Evolutionary conservation across 2,329 filamentous ascomycete genomes (phyloP).

Genomic region (Capronia coronata): DNA sequence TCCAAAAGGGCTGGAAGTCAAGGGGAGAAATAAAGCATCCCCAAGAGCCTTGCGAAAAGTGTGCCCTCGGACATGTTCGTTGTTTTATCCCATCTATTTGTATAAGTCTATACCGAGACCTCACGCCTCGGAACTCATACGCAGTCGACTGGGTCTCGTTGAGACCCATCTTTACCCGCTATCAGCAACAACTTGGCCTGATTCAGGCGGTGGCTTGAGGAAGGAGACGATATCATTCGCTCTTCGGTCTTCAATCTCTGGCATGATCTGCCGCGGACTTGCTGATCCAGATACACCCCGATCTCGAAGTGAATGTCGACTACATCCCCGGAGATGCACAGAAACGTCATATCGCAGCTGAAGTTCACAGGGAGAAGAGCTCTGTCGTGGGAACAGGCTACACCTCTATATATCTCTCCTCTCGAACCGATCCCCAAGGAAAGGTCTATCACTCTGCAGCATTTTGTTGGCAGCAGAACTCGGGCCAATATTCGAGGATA

Average conservation of each 20-base stretch:
- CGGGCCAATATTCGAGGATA: no score
- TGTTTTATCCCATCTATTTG: conserved; percentile 11
- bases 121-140: conserved; percentile 16
- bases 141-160: conserved; percentile 2
- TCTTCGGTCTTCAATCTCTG: conserved; percentile 8
- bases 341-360: conserved; percentile 18
- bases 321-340: conserved; percentile 24
- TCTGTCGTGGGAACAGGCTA: background rate
- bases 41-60: conserved; percentile 8
- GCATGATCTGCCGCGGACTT: conserved; percentile 24
- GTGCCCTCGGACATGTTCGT: background rate
- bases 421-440: background rate
- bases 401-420: conserved; percentile 8
- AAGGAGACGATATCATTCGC: conserved; percentile 11
- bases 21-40: no score
- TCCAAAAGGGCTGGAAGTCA: no score
- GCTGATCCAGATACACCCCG: conserved; percentile 5
- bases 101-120: background rate
- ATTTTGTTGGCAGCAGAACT: background rate
- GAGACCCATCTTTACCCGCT: conserved; percentile 11
- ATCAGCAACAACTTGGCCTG: conserved; percentile 16
- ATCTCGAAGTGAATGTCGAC: conserved; percentile 6
- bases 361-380: background rate
- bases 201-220: conserved; percentile 9
- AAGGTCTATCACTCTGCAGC: background rate